These are phyloP conservation scores for Aureobasidium sp. DNA, from an alignment of 2,329 filamentous ascomycete species.

Conservation along the genomic window DNA sequence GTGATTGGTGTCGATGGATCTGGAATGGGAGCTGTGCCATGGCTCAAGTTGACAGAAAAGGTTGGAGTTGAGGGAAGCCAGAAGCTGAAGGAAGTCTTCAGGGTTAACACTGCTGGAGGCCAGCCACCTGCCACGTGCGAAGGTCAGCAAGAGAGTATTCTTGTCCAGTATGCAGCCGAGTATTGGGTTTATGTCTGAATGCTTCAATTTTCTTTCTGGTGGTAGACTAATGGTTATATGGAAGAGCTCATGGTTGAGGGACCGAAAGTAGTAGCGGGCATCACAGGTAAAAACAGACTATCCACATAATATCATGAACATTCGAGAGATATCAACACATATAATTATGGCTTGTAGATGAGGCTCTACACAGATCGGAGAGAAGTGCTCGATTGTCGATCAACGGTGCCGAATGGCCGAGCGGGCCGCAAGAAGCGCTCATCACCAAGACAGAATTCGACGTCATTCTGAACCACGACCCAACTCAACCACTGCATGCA, in stretches of 20 bases:
- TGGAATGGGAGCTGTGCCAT: slow-evolving; percentile 65
- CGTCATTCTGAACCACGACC: background rate
- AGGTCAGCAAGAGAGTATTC: slow-evolving; percentile 56
- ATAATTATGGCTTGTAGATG: background rate
- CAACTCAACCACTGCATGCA: background rate
- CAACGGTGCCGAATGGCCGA: background rate
- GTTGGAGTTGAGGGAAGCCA: slow-evolving; percentile 44
- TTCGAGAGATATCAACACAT: too few species aligned
- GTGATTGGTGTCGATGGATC: slow-evolving; percentile 49
- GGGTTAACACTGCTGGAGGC: slow-evolving; percentile 78
- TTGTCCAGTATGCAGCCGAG: slow-evolving; percentile 75
- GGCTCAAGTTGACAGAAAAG: slow-evolving; percentile 62
- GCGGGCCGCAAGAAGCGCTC: slow-evolving; percentile 10
- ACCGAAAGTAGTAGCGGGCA: background rate
- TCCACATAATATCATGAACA: too few species aligned
- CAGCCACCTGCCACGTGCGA: slow-evolving; percentile 65
- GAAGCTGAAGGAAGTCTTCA: slow-evolving; percentile 69
- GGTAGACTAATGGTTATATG: background rate
- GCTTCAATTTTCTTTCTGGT: background rate
- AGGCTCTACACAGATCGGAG: background rate
- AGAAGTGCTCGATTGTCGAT: background rate
- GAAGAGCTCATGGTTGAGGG: background rate
- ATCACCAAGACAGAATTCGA: background rate
- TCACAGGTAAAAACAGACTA: background rate
- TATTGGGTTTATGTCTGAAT: slow-evolving; percentile 54